Conservation (phyloP, 1,284 basidiomycete genomes). For the Erythrobasidium hasegawianum region DNA sequence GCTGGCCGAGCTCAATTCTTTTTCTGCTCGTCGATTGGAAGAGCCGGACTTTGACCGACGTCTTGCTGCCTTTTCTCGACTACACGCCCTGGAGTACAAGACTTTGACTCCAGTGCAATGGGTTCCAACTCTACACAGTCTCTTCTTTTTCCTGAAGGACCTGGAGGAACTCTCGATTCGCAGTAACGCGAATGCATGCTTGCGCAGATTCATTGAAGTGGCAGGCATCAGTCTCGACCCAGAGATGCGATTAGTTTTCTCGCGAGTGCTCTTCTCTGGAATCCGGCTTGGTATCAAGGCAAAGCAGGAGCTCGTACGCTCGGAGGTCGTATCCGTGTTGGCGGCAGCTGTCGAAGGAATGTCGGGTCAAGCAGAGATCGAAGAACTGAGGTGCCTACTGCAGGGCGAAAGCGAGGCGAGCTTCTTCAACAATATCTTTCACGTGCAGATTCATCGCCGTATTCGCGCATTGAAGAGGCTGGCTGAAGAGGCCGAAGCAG, state of each 20-base stretch:
- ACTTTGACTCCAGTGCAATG: constrained; percentile 63
- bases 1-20: constrained; percentile 75
- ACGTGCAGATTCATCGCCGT: constrained; percentile 89
- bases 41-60: constrained; percentile 92
- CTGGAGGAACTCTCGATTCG: constrained; percentile 83
- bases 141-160: constrained; percentile 83
- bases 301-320: constrained; percentile 80
- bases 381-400: constrained; percentile 64
- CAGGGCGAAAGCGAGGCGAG: constrained; percentile 89
- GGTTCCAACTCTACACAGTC: constrained; percentile 79
- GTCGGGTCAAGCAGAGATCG: constrained; percentile 39
- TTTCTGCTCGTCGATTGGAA: constrained; percentile 72
- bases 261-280: constrained; percentile 69
- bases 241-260: constrained; percentile 54
- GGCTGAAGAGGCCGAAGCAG: constrained; percentile 70
- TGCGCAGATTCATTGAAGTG: constrained; percentile 75
- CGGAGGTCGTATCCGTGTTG: constrained; percentile 77
- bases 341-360: constrained; percentile 61
- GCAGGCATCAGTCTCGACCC: constrained; percentile 45
- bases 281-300: constrained; percentile 75
- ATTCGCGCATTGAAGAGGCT: constrained; percentile 81
- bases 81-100: constrained; percentile 64
- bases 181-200: constrained; percentile 69
- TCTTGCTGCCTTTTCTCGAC: constrained; percentile 66
- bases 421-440: constrained; percentile 94